phyloP scores from a whole-genome alignment of 164 flowering plant species.

The Aristolochia californica region DNA sequence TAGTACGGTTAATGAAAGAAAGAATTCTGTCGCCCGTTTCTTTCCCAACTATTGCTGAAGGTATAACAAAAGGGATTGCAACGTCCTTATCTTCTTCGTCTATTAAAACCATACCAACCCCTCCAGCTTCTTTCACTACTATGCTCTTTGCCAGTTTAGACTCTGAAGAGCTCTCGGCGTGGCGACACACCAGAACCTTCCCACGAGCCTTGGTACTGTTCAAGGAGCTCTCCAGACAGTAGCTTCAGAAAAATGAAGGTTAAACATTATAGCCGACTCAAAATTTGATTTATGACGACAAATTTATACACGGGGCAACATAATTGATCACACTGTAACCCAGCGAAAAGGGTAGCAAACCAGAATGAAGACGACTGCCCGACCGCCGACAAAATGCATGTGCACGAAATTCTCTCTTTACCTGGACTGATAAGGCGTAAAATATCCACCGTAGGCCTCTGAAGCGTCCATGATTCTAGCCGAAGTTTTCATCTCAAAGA shows the following conservation, averaged over 20 bases:
- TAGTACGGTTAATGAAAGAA: conserved; percentile 44
- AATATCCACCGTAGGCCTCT: conserved; percentile 52
- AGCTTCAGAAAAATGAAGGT: conserved; percentile 24
- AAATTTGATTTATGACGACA: no score
- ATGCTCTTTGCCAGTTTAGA: conserved; percentile 54
- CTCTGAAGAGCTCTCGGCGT: conserved; percentile 51
- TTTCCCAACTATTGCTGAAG: conserved; percentile 54
- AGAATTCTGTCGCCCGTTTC: conserved; percentile 33
- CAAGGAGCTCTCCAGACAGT: conserved; percentile 70
- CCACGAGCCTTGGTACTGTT: conserved; percentile 46
- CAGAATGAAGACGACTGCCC: no score
- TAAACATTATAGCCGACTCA: no score
- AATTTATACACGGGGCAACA: no score
- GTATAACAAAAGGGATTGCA: conserved; percentile 61
- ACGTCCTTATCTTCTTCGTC: conserved; percentile 60
- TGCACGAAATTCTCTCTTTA: conserved; percentile 17
- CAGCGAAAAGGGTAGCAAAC: no score
- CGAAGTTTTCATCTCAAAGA: conserved; percentile 28
- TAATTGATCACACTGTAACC: no score
- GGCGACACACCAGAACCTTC: conserved; percentile 60
- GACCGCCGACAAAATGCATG: no score
- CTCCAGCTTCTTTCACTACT: conserved; percentile 70
- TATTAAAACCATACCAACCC: conserved; percentile 71
- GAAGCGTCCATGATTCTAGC: conserved; percentile 56
- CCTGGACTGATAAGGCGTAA: conserved; percentile 87